Percentiles rank a stretch among this genome's conserved stretches.
Evolutionary conservation across 169 alveolate genomes (phyloP).

Genomic region (Plasmodium coatneyi): DNA sequence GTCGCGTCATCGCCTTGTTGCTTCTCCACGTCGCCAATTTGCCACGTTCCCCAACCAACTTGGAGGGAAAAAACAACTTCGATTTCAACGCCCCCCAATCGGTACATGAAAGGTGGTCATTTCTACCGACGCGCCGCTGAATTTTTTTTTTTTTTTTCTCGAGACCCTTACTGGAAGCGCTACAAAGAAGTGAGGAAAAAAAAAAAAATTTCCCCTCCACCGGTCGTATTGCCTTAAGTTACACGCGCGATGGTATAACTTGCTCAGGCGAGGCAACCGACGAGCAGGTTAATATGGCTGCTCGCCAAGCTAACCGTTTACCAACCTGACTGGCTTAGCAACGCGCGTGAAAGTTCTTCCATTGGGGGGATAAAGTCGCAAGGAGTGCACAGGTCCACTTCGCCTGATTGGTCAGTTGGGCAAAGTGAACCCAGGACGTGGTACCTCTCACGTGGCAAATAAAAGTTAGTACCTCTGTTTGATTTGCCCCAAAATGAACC

Average conservation of each 20-base stretch:
- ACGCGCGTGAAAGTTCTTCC: neutral
- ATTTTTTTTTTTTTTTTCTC: too few relatives aligned
- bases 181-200: neutral
- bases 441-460: too few relatives aligned
- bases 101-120: neutral
- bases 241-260: neutral
- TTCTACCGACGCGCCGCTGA: neutral
- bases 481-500: neutral
- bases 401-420: too few relatives aligned
- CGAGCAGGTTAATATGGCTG: neutral
- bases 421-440: too few relatives aligned
- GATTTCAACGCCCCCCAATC: neutral
- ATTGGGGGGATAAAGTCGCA: neutral
- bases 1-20: neutral
- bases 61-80: neutral
- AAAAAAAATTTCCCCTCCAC: neutral
- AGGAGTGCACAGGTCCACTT: too few relatives aligned
- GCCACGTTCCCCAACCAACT: neutral
- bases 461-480: too few relatives aligned
- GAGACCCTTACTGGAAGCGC: neutral
- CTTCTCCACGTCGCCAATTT: neutral
- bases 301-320: too few relatives aligned
- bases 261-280: neutral
- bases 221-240: neutral
- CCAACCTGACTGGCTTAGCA: neutral